Percentiles rank a stretch among this genome's conserved stretches.
These are phyloP conservation scores for Ceratobasidium sp. DNA, from an alignment of 1,284 basidiomycete genomes.

Conservation along the genomic window DNA sequence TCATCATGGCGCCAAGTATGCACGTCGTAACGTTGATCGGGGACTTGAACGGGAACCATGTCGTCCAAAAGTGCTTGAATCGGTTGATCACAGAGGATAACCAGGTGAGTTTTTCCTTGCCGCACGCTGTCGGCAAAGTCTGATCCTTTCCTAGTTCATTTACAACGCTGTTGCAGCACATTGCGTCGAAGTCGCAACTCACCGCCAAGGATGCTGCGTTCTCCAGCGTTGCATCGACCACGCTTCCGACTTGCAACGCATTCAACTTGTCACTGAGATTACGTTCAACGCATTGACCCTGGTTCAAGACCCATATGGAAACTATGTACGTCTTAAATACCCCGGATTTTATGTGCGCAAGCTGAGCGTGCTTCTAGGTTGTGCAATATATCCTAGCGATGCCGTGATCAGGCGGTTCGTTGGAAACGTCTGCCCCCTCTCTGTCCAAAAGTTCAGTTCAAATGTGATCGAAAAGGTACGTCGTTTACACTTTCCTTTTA, in stretches of 20 bases:
- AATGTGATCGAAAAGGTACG: slow-evolving; percentile 91
- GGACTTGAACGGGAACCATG: slow-evolving; percentile 99
- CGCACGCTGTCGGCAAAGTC: slow-evolving; percentile 38
- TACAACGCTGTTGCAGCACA: slow-evolving; percentile 99
- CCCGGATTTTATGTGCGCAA: neutral
- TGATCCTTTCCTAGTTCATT: slow-evolving; percentile 78
- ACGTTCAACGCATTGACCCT: slow-evolving; percentile 98
- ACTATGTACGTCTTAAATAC: slow-evolving; percentile 72
- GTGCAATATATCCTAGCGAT: slow-evolving; percentile 97
- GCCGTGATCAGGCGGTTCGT: slow-evolving; percentile 97
- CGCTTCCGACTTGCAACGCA: slow-evolving; percentile 93
- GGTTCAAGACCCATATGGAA: slow-evolving; percentile 98
- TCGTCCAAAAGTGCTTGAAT: slow-evolving; percentile 99
- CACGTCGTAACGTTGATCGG: slow-evolving; percentile 99
- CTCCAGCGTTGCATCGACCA: slow-evolving; percentile 99
- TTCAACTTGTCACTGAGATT: slow-evolving; percentile 98
- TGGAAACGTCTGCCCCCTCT: slow-evolving; percentile 97
- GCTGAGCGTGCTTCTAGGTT: slow-evolving; percentile 62
- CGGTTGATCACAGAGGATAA: slow-evolving; percentile 98
- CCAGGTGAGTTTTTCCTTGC: slow-evolving; percentile 66
- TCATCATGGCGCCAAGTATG: slow-evolving; percentile 95
- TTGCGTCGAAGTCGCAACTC: slow-evolving; percentile 99
- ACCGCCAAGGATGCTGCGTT: slow-evolving; percentile 99
- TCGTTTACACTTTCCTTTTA: slow-evolving; percentile 25
- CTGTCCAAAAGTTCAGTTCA: slow-evolving; percentile 98